These are phyloP conservation scores for Telopea speciosissima DNA, from an alignment of 177 flowering plant genomes.

Conservation along the genomic window DNA sequence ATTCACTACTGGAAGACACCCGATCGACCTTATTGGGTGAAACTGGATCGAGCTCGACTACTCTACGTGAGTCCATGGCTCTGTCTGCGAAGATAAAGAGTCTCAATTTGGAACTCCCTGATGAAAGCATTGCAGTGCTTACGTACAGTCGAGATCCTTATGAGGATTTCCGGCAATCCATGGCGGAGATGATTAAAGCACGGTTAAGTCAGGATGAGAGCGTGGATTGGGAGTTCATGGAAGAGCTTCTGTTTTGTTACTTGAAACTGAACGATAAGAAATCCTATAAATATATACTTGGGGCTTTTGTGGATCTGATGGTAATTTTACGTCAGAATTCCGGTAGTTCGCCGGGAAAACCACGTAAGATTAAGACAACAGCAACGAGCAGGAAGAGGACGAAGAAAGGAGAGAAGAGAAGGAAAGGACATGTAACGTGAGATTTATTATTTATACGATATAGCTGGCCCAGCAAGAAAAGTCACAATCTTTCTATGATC, in stretches of 20 bases:
- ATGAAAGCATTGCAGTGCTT: constrained; percentile 50
- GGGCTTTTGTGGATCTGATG: constrained; percentile 65
- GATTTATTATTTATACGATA: too few species aligned
- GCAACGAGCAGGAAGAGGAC: too few species aligned
- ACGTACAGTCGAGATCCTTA: constrained; percentile 43
- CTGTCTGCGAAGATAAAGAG: constrained; percentile 5
- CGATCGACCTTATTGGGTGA: constrained; percentile 22
- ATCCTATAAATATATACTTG: constrained; percentile 49
- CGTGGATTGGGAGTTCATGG: constrained; percentile 83
- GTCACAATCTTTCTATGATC: too few species aligned
- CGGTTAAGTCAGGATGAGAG: constrained; percentile 14
- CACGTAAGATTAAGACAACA: too few species aligned
- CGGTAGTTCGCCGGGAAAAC: too few species aligned
- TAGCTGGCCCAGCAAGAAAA: too few species aligned
- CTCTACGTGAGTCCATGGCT: too few species aligned
- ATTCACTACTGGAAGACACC: constrained; percentile 43
- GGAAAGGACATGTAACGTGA: too few species aligned
- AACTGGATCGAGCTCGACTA: constrained; percentile 14
- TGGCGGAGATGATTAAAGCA: constrained; percentile 67
- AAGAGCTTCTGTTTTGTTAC: constrained; percentile 68
- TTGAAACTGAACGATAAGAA: constrained; percentile 65
- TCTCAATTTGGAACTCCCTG: constrained; percentile 15
- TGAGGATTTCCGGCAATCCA: constrained; percentile 62
- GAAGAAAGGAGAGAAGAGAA: too few species aligned
- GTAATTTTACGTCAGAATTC: constrained; percentile 28